A percentile compares a stretch with the other conserved stretches of the same genome.
Conservation (phyloP, 176 grass and related monocot genomes). For the Phragmites australis region DNA sequence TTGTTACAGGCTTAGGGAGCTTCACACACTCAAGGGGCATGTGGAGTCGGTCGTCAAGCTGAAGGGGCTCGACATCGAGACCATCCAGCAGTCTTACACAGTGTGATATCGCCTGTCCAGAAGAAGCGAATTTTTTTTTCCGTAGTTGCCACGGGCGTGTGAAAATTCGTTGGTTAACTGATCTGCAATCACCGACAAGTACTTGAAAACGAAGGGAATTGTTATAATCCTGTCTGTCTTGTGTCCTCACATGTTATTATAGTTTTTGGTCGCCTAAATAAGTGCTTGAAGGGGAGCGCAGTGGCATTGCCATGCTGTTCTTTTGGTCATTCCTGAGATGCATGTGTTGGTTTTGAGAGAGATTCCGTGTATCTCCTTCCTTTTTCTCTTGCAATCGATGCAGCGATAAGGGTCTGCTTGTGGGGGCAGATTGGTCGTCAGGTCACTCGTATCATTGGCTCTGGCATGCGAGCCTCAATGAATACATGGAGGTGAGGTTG, state of each 20-base stretch:
- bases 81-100: conserved; percentile 73
- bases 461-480: conserved; percentile 33
- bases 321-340: neutral
- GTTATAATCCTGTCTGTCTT: neutral
- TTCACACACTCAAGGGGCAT: conserved; percentile 70
- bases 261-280: neutral
- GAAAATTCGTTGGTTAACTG: conserved; percentile 32
- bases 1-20: conserved; percentile 61
- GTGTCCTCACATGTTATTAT: neutral
- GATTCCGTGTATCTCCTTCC: neutral
- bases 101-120: conserved; percentile 43
- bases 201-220: neutral
- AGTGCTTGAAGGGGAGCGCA: conserved; percentile 16
- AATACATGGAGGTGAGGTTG: conserved; percentile 20
- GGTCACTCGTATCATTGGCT: neutral
- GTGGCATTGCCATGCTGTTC: neutral
- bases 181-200: neutral
- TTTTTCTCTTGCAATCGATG: neutral
- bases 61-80: conserved; percentile 76
- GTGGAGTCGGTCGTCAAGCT: conserved; percentile 74
- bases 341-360: neutral
- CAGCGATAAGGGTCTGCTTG: neutral
- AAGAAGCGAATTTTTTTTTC: neutral
- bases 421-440: neutral
- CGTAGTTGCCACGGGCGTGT: conserved; percentile 2